Conservation (phyloP, 768 basidiomycete species). For the Mycena indigotica region DNA sequence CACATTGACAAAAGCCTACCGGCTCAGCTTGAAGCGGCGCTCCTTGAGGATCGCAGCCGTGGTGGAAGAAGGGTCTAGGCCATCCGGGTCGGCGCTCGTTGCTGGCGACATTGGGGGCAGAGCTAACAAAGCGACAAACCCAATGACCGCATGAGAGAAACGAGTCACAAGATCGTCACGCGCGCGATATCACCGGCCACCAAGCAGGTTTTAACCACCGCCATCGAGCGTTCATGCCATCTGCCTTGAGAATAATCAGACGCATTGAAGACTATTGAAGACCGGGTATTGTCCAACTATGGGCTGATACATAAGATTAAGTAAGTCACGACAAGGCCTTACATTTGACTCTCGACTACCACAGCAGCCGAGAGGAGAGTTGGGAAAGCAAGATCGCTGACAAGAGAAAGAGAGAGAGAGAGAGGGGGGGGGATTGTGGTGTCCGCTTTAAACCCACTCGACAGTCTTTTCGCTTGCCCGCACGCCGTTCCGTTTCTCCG, state of each 20-base stretch:
- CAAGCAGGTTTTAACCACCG: no score
- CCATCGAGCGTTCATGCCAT: no score
- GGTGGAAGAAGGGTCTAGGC: slow-evolving; percentile 38
- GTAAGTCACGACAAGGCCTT: no score
- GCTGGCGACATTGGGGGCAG: slow-evolving; percentile 46
- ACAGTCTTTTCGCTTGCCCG: no score
- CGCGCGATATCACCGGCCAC: no score
- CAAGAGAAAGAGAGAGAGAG: not conserved
- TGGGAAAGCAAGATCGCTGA: not conserved
- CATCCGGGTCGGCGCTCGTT: slow-evolving; percentile 44
- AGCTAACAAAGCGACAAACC: slow-evolving; percentile 30
- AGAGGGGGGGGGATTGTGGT: no score
- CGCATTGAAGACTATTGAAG: no score
- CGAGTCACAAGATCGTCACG: not conserved
- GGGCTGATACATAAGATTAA: no score
- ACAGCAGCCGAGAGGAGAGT: no score
- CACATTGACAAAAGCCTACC: slow-evolving; percentile 46
- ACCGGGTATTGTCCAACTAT: no score
- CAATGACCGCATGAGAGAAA: not conserved
- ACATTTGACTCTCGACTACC: no score
- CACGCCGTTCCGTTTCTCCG: not conserved
- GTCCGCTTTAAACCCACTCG: not conserved
- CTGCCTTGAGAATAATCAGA: no score
- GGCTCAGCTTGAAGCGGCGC: slow-evolving; percentile 84
- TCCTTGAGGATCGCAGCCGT: slow-evolving; percentile 66